A percentile compares a stretch with the other conserved stretches of the same genome.
These are phyloP conservation scores for Periglandula ipomoeae DNA, from an alignment of 2,329 filamentous ascomycete genomes.

Conservation along the genomic window DNA sequence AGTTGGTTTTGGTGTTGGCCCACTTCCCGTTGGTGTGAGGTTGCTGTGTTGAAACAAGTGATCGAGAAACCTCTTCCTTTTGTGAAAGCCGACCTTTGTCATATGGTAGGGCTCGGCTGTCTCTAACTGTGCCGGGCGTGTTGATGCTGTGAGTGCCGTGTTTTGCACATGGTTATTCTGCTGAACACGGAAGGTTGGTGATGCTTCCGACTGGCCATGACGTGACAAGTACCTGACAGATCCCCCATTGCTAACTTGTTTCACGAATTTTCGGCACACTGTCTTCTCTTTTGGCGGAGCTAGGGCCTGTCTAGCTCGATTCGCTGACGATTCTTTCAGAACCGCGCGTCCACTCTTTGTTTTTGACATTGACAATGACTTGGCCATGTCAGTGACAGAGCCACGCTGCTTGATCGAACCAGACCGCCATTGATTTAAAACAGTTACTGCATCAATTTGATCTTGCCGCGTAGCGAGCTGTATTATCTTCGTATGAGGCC, in stretches of 20 bases:
- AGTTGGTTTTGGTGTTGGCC: neutral
- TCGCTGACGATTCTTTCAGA: constrained; percentile 16
- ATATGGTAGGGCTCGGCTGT: constrained; percentile 27
- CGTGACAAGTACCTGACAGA: constrained; percentile 17
- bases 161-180: neutral
- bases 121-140: constrained; percentile 48
- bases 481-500: constrained; percentile 47
- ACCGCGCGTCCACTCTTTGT: constrained; percentile 7
- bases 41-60: constrained; percentile 36
- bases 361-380: constrained; percentile 5
- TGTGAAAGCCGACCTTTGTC: constrained; percentile 33
- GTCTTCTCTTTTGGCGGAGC: neutral
- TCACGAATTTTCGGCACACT: constrained; percentile 18
- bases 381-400: constrained; percentile 20
- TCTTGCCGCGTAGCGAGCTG: constrained; percentile 52
- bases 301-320: constrained; percentile 3
- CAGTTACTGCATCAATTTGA: constrained; percentile 45
- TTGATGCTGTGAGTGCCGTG: neutral
- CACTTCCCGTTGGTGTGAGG: neutral
- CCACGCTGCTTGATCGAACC: constrained; percentile 38
- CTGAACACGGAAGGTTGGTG: neutral
- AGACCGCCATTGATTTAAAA: constrained; percentile 46
- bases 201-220: neutral
- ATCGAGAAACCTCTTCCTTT: constrained; percentile 46
- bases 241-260: constrained; percentile 18